Evolutionary conservation across 1,139 yeast species (phyloP).

Genomic region (Geotrichum citri-aurantii): DNA sequence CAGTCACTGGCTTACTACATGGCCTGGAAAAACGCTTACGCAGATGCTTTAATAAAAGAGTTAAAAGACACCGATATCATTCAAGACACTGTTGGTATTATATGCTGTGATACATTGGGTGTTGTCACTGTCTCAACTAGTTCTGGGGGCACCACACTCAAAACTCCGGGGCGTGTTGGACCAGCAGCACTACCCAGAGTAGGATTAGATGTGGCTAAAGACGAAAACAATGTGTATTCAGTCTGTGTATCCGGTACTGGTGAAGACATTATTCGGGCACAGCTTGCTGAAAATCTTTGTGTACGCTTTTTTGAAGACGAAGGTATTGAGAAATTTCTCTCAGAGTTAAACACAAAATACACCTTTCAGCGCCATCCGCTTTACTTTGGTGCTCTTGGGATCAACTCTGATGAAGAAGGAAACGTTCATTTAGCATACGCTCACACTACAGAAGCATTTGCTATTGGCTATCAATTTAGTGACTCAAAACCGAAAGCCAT

Average conservation of each 20-base stretch:
- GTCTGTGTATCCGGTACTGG: conserved; percentile 36
- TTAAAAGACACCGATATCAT: conserved; percentile 1
- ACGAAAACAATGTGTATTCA: conserved; percentile 15
- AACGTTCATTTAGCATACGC: conserved; percentile 19
- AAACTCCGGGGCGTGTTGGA: conserved; percentile 38
- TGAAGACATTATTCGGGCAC: conserved; percentile 33
- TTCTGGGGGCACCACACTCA: conserved; percentile 39
- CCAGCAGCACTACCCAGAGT: conserved; percentile 39
- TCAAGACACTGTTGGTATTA: conserved; percentile 39
- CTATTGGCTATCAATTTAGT: conserved; percentile 20
- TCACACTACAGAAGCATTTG: conserved; percentile 29
- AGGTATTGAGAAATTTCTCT: neutral
- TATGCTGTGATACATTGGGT: conserved; percentile 30
- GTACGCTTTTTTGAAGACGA: conserved; percentile 1
- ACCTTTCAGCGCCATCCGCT: conserved; percentile 24
- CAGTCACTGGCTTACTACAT: conserved; percentile 21
- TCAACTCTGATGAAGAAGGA: conserved; percentile 12
- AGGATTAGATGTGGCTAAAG: conserved; percentile 26
- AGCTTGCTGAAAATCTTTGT: conserved; percentile 25
- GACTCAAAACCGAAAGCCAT: neutral
- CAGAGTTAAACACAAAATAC: neutral
- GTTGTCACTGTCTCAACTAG: conserved; percentile 33
- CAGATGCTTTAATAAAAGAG: neutral
- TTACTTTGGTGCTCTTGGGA: conserved; percentile 26
- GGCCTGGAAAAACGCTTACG: conserved; percentile 22